A percentile compares a stretch with the other conserved stretches of the same genome.
Evolutionary conservation across 2,329 filamentous ascomycete species (phyloP).

Genomic region (Phialophora verrucosa): DNA sequence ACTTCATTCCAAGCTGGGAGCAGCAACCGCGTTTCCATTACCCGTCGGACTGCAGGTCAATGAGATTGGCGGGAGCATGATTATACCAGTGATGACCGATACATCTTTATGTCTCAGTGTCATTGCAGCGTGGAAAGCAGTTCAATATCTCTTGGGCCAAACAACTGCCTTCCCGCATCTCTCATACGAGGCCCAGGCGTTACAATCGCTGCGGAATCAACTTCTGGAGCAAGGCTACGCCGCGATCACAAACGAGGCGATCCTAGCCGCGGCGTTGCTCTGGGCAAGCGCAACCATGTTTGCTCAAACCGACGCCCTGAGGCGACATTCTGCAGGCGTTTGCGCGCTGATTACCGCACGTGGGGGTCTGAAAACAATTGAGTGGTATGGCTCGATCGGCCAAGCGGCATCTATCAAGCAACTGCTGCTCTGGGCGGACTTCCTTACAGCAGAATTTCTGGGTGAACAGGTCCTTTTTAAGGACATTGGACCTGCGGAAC

Average conservation of each 20-base stretch:
- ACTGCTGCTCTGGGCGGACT: conserved; percentile 24
- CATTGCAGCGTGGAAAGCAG: conserved; percentile 23
- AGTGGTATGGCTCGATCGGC: conserved; percentile 3
- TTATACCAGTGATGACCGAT: conserved; percentile 26
- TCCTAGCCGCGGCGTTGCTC: conserved; percentile 16
- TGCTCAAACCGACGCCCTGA: conserved; percentile 20
- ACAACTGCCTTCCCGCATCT: conserved; percentile 13
- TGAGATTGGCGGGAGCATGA: conserved; percentile 25
- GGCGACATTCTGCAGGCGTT: conserved; percentile 21
- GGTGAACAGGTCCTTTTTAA: conserved; percentile 21
- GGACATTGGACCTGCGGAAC: neutral
- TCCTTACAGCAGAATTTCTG: conserved; percentile 24
- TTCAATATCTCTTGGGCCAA: conserved; percentile 17
- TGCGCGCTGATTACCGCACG: conserved; percentile 17
- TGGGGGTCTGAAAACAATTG: conserved; percentile 15
- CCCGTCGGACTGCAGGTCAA: conserved; percentile 21
- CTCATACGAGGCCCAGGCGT: conserved; percentile 21
- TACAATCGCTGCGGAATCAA: conserved; percentile 20
- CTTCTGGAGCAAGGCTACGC: conserved; percentile 1
- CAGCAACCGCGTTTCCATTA: conserved; percentile 23
- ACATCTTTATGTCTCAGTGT: conserved; percentile 21
- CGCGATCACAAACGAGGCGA: conserved; percentile 17
- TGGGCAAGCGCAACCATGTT: conserved; percentile 26
- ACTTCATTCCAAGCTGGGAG: conserved; percentile 23
- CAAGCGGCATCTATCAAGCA: conserved; percentile 14